Evolutionary conservation across 371 early-diverging fungal species (phyloP), one percentile per base, ranked within the genome.

Genomic region (Rhizopus sp.): DNA sequence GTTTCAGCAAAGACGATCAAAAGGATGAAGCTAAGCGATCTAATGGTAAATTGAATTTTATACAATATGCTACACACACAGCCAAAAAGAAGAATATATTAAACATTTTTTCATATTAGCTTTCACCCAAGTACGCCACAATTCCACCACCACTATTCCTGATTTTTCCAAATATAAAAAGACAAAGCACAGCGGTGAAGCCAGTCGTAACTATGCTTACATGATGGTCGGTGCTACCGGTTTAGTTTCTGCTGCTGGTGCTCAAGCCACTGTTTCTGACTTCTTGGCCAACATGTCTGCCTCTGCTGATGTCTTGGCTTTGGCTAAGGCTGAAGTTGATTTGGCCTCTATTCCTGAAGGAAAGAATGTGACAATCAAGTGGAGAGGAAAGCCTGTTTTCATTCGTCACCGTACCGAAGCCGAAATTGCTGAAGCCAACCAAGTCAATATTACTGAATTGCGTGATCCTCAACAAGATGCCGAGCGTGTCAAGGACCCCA

Each of bases 311-410:
- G 95, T 95, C 23, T 80, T 97, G 72, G 97, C 97, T 53, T 77
- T 96, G 80, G 94, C 96, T 67, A 95, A 94, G 87, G 92, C 92
- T 34, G 97, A 97, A 82, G 89, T 97, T 17, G 93, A 94, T 57
- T 77, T 94, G 68, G 79, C 75, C 65, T 67, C 88, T 45, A 93
- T 97, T 70, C 97, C 97, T 32, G 93, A 94, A 66, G 97, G 96
- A 53, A 94, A 92, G 83, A 95, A 95, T 60, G 88, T 95, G 54
- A 89, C 92, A 39, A 80, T 97, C 80, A 97, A 96, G 86, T 97
- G 97, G 97, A 87, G 96, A 60, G 97, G 97, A 74, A 97, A 97
- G 87, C 97, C 97, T 59, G 90, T 97, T 56, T 94, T 96, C 73
- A 89, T 97, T 63, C 90, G 96, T 72, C 96, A 96, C 82, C 89